Evolutionary conservation across 2,329 filamentous ascomycete genomes (phyloP).

Genomic region (Microthyrium microscopicum): DNA sequence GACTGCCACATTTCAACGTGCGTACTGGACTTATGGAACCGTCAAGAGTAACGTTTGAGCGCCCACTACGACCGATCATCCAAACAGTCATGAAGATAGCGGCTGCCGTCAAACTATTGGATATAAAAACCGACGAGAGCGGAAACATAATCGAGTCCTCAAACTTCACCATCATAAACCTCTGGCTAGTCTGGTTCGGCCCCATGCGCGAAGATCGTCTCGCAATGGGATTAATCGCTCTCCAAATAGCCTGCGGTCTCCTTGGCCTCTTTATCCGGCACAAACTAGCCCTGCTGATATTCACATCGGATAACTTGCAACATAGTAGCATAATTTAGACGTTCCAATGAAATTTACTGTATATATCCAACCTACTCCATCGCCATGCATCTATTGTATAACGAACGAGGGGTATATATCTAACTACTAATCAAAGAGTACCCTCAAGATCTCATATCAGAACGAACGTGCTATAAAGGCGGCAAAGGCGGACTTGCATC

Average conservation of each 20-base stretch:
- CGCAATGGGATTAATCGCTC: slow-evolving; percentile 58
- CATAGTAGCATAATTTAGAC: too few species aligned
- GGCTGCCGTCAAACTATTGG: slow-evolving; percentile 49
- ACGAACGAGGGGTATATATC: too few species aligned
- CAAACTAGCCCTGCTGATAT: slow-evolving; percentile 69
- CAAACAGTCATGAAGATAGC: slow-evolving; percentile 50
- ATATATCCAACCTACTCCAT: too few species aligned
- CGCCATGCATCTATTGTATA: too few species aligned
- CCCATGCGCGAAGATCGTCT: slow-evolving; percentile 77
- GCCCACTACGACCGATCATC: slow-evolving; percentile 51
- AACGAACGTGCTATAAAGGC: too few species aligned
- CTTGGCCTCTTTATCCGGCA: slow-evolving; percentile 74
- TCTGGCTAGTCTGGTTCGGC: slow-evolving; percentile 92
- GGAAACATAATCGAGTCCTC: slow-evolving; percentile 63
- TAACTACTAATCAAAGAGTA: too few species aligned
- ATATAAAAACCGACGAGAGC: slow-evolving; percentile 47
- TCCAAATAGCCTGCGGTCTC: slow-evolving; percentile 65
- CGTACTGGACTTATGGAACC: slow-evolving; percentile 73
- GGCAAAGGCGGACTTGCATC: too few species aligned
- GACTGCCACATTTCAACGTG: slow-evolving; percentile 76
- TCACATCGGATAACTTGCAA: slow-evolving; percentile 81
- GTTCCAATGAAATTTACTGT: too few species aligned
- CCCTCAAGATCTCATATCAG: too few species aligned
- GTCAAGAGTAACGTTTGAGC: slow-evolving; percentile 59
- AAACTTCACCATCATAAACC: slow-evolving; percentile 85